These are phyloP conservation scores for Wallacemonas collosoma DNA, from an alignment of 208 protist genomes.

Conservation along the genomic window DNA sequence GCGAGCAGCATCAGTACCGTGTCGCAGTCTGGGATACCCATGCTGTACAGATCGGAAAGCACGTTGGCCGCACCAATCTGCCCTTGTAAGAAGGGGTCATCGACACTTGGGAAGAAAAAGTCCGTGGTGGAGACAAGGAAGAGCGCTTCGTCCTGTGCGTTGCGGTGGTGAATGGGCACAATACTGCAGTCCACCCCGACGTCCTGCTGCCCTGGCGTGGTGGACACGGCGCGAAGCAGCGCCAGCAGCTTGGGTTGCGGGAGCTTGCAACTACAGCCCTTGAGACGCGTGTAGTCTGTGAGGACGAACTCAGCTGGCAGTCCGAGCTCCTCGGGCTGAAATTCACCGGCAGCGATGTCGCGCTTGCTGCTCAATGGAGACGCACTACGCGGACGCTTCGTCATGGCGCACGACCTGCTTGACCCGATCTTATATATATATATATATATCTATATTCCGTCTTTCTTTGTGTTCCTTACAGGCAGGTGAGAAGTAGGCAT, in stretches of 20 bases:
- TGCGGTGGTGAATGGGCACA: conserved; percentile 74
- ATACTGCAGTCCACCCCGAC: conserved; percentile 94
- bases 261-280: conserved; percentile 95
- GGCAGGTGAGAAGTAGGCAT: too few relatives aligned
- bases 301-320: conserved; percentile 83
- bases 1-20: conserved; percentile 97
- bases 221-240: conserved; percentile 78
- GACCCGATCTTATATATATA: too few relatives aligned
- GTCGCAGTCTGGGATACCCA: conserved; percentile 94
- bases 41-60: conserved; percentile 96
- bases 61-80: conserved; percentile 97
- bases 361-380: neutral
- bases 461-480: too few relatives aligned
- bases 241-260: conserved; percentile 90
- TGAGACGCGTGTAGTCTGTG: conserved; percentile 89
- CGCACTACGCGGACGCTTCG: conserved; percentile 9
- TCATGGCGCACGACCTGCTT: conserved; percentile 11
- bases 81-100: conserved; percentile 95
- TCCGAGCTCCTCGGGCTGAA: conserved; percentile 75
- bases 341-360: conserved; percentile 19
- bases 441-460: too few relatives aligned
- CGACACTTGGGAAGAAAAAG: conserved; percentile 97
- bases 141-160: conserved; percentile 47
- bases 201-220: conserved; percentile 69
- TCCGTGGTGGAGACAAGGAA: conserved; percentile 95